phyloP scores from a whole-genome alignment of 257 asterid species.

The Craterostigma plantagineum region DNA sequence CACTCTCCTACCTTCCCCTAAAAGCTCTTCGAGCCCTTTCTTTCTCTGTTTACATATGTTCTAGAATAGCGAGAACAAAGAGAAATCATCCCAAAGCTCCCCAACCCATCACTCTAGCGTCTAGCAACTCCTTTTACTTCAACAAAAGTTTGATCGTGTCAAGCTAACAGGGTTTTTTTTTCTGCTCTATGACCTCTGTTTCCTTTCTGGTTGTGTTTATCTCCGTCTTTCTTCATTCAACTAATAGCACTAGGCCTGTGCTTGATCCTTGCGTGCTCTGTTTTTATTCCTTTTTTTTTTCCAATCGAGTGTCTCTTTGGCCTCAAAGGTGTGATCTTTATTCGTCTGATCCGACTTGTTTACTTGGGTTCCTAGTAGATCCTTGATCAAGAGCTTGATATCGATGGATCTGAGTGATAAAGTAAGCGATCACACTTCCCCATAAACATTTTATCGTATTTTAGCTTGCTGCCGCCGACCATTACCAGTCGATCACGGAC shows the following conservation, averaged over 20 bases:
- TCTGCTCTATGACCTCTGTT: no score
- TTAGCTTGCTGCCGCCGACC: no score
- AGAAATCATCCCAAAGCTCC: conserved; percentile 10
- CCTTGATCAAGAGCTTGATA: not conserved
- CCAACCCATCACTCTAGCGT: conserved; percentile 13
- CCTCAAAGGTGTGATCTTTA: not conserved
- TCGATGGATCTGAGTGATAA: conserved; percentile 79
- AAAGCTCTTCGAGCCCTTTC: no score
- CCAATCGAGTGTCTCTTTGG: no score
- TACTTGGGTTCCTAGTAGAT: conserved; percentile 11
- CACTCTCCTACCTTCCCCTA: no score
- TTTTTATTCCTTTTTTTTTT: conserved; percentile 12
- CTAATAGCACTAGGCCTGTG: no score
- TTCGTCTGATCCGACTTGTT: conserved; percentile 1
- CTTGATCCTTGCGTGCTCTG: no score
- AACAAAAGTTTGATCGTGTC: not conserved
- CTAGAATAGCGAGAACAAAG: no score
- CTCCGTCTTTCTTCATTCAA: no score
- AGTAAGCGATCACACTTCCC: conserved; percentile 41
- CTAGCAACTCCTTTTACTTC: conserved; percentile 2
- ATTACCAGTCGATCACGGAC: not conserved
- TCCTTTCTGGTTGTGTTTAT: no score
- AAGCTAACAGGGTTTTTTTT: not conserved
- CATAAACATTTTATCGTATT: not conserved
- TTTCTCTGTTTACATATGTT: no score